These are phyloP conservation scores for Haplographium delicatum DNA, from an alignment of 495 filamentous ascomycete genomes.

Conservation along the genomic window DNA sequence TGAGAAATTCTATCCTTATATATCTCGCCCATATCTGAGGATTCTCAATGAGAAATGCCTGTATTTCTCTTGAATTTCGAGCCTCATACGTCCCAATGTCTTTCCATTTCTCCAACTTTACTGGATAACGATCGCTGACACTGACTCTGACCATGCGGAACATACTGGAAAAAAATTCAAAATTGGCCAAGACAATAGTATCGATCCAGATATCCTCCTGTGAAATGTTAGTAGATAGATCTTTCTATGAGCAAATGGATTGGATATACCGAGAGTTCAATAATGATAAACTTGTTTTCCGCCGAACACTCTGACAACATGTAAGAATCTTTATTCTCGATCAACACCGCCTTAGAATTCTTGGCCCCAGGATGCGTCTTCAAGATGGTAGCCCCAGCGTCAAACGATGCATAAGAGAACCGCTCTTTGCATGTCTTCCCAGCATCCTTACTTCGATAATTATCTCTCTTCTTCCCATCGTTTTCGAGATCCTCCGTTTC, in stretches of 20 bases:
- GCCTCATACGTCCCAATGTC: slow-evolving; percentile 85
- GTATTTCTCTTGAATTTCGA: slow-evolving; percentile 84
- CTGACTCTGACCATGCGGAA: slow-evolving; percentile 84
- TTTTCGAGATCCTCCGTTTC: slow-evolving; percentile 33
- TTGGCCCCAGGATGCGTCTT: slow-evolving; percentile 84
- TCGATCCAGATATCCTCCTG: slow-evolving; percentile 89
- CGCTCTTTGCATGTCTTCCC: slow-evolving; percentile 93
- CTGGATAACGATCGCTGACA: slow-evolving; percentile 88
- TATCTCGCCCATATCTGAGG: slow-evolving; percentile 95
- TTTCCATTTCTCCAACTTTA: slow-evolving; percentile 88
- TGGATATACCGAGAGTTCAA: slow-evolving; percentile 55
- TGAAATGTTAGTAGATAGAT: slow-evolving; percentile 31
- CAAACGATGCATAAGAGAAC: slow-evolving; percentile 95
- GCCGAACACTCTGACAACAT: slow-evolving; percentile 90
- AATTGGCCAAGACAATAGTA: slow-evolving; percentile 93
- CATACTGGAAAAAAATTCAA: slow-evolving; percentile 97
- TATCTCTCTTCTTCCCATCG: slow-evolving; percentile 38
- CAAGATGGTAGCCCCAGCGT: slow-evolving; percentile 87
- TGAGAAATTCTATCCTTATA: slow-evolving; percentile 83
- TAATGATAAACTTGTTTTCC: slow-evolving; percentile 87
- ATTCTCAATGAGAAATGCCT: slow-evolving; percentile 88
- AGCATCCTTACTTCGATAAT: slow-evolving; percentile 76
- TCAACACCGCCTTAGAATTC: slow-evolving; percentile 76
- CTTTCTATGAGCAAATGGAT: slow-evolving; percentile 20
- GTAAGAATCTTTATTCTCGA: slow-evolving; percentile 98